phyloP scores from a whole-genome alignment of 2,329 filamentous ascomycete species.

The Niveomyces coronatus region DNA sequence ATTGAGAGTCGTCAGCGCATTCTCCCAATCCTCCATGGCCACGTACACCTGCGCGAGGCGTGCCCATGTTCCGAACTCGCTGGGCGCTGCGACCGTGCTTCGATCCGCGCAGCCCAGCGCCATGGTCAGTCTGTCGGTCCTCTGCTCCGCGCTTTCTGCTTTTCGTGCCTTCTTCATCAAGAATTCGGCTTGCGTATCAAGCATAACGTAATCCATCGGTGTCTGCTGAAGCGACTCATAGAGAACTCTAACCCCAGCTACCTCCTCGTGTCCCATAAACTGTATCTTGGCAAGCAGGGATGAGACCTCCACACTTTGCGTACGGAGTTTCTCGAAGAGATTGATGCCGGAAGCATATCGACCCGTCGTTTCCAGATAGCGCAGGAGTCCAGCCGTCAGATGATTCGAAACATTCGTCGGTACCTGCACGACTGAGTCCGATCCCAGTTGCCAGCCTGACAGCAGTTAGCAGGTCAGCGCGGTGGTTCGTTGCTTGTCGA shows the following conservation, averaged over 20 bases:
- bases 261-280: constrained; percentile 92
- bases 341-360: constrained; percentile 94
- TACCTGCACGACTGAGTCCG: constrained; percentile 93
- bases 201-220: constrained; percentile 95
- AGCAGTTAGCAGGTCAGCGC: constrained; percentile 15
- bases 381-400: constrained; percentile 81
- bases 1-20: constrained; percentile 88
- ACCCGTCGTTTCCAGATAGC: constrained; percentile 92
- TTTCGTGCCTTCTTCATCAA: constrained; percentile 69
- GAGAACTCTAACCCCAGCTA: constrained; percentile 82
- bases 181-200: constrained; percentile 90
- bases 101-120: constrained; percentile 89
- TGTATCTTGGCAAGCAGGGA: constrained; percentile 85
- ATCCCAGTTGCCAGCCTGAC: constrained; percentile 84
- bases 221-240: constrained; percentile 82
- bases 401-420: constrained; percentile 96
- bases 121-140: constrained; percentile 64
- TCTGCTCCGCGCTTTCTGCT: constrained; percentile 42
- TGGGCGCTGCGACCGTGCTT: constrained; percentile 88
- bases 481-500: neutral
- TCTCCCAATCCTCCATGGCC: constrained; percentile 89
- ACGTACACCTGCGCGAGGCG: constrained; percentile 89
- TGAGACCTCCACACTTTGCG: constrained; percentile 85
- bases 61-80: constrained; percentile 96
- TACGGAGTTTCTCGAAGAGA: constrained; percentile 88